Evolutionary conservation across 2,329 filamentous ascomycete species (phyloP), one percentile per base, ranked within the genome.

Genomic region (Colletotrichum phormii): DNA sequence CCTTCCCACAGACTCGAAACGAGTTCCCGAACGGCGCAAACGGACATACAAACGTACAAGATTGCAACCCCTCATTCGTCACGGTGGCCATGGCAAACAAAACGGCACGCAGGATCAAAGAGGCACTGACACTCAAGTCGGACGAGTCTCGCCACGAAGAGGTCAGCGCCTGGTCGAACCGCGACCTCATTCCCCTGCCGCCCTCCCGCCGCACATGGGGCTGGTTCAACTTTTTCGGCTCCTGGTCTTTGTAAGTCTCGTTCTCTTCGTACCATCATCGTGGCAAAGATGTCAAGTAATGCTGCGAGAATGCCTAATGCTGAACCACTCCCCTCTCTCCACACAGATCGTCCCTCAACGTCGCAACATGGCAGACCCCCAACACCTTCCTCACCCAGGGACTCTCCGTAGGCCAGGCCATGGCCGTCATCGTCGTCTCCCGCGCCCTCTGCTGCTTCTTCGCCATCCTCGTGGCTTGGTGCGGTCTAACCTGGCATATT

Each of bases 401-500:
- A 1, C 79, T 87, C n/a, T 87, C 85, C 0, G 85, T 87, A 2
- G 77, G 81, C 11, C 85, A 87, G 72, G 77, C 86, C 29, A 86
- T 88, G 82, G 76, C 81, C n/a, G 81, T 87, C 67, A 87, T 87
- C 35, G 78, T 86, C 22, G 64, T 88, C 6, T 83, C 82, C 7
- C 81, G 83, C 5, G 73, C 85, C 0, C 76, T 87, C 5, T 83
- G 86, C 63, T 80, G 80, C 3, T 60, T 82, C 9, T 87, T 87
- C 73, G 81, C 85, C 0, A 80, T 80, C 12, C 74, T 86, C 5
- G 83, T 87, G 29, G 85, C 83, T 9, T 86, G 85, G 84, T 84
- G 82, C 26, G 86, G 86, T 13, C 66, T 87, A 5, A 82, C 81
- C 51, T 88, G 85, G 85, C 86, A 88, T 75, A 84, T 88, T 68